These are phyloP conservation scores for Pholiota adiposa DNA, from an alignment of 1,284 basidiomycete genomes.

Conservation along the genomic window DNA sequence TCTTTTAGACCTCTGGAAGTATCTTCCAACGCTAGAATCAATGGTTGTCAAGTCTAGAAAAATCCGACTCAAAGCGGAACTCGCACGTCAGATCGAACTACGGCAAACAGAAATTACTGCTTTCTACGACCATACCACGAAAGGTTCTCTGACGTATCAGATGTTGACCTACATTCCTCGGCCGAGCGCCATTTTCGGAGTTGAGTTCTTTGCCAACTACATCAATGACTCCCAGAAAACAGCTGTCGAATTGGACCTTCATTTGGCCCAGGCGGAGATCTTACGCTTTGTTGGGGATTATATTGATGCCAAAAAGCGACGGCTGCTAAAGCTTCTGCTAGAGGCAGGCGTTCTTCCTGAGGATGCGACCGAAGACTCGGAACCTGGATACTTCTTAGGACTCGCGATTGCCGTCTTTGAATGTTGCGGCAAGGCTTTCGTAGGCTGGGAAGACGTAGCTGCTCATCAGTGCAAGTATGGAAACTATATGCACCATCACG, in stretches of 20 bases:
- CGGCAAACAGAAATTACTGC: background rate
- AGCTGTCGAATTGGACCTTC: background rate
- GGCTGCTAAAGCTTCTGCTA: background rate
- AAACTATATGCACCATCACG: background rate
- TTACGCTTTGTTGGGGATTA: background rate
- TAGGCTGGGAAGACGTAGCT: slow-evolving; percentile 1
- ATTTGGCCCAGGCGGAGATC: background rate
- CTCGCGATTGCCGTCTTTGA: slow-evolving; percentile 8
- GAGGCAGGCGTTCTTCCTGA: background rate
- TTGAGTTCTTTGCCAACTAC: background rate
- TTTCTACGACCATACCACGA: background rate
- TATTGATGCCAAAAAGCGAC: background rate
- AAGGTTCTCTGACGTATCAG: background rate
- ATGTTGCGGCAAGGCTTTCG: background rate
- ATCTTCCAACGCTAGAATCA: background rate
- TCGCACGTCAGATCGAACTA: background rate
- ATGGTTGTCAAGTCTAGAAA: background rate
- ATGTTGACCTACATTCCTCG: background rate
- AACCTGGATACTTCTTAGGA: background rate
- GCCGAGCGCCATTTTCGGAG: background rate
- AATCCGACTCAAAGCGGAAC: background rate
- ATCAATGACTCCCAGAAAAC: background rate
- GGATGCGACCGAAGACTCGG: background rate
- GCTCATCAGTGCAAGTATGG: background rate
- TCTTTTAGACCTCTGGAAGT: background rate